Base-by-base conservation (phyloP, 2,329 filamentous ascomycete species). In the Fusarium udum region DNA sequence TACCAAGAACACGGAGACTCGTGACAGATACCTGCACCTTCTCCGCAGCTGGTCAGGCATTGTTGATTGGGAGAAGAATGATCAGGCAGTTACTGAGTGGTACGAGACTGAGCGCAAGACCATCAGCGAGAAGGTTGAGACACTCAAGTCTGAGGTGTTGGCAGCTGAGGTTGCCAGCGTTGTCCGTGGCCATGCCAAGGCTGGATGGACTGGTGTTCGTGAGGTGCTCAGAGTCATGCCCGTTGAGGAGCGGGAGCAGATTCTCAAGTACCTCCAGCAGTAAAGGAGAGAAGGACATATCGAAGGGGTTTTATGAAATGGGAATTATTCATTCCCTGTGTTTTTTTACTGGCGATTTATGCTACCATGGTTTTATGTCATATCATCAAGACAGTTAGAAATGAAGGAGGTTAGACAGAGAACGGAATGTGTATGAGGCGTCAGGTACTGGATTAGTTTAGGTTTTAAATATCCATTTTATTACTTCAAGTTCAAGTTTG, bases 71-170 rank as follows among this genome's bases (percentile, higher is more conserved):
- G 90, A 92, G 62, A 88, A 87, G 67, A 91, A 94, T 72, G 96
- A 99, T 82, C 90, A 90, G 77, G 92, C 91, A 75, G 96, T 98
- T 34, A 94, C 95, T 8, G 89, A 92, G 77, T 99, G 96, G 96
- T 98, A 98, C 81, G 96, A 99, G 87, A 92, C 95, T 85, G 96
- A 98, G 85, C 89, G 94, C 80, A 94, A 95, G 87, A 85, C 86
- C 45, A 91, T 99, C 57, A 89, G 92, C 72, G 89, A 92, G 72
- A 97, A 96, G 89, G 90, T 98, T 34, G 95, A 98, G 82, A 84
- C 87, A 18, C 87, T 98, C 79, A 96, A 94, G 89, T 88, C 89
- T 10, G 93, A 97, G 69, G 88, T 90, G 46, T 87, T 87, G 52
- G 82, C 85, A 22, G 78, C 79, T n/a, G 83, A 87, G 75, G 80